These are phyloP conservation scores for Syzygium malaccense DNA, from an alignment of 441 rosid species.

Conservation along the genomic window DNA sequence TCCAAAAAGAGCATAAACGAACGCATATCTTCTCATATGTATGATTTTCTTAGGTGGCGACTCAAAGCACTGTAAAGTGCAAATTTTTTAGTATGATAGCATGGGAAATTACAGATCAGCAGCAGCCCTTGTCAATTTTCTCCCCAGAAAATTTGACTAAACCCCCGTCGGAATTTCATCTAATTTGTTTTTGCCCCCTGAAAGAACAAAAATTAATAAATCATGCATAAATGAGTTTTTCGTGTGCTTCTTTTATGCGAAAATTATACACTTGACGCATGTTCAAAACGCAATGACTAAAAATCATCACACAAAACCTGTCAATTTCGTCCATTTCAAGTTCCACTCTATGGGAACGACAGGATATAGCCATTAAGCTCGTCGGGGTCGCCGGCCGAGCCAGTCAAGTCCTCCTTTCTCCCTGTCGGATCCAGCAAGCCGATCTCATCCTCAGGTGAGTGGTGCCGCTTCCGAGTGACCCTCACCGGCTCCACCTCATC, in stretches of 20 bases:
- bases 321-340: background rate
- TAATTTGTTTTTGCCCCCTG: background rate
- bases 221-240: background rate
- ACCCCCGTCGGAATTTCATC: background rate
- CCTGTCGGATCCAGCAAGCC: background rate
- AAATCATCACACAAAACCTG: background rate
- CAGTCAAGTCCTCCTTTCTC: background rate
- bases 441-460: background rate
- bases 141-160: background rate
- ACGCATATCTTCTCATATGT: background rate
- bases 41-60: background rate
- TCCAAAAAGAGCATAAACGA: background rate
- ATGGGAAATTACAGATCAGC: background rate
- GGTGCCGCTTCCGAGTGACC: constrained; percentile 13
- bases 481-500: constrained; percentile 9
- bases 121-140: background rate
- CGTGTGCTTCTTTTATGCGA: background rate
- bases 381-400: background rate
- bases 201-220: background rate
- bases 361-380: background rate
- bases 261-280: background rate
- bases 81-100: background rate
- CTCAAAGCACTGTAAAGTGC: background rate
- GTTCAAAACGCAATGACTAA: background rate
- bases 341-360: background rate